A percentile compares a stretch with the other conserved stretches of the same genome.
These are phyloP conservation scores for Aaosphaeria pasadenensis DNA, from an alignment of 2,329 filamentous ascomycete genomes.

Conservation along the genomic window DNA sequence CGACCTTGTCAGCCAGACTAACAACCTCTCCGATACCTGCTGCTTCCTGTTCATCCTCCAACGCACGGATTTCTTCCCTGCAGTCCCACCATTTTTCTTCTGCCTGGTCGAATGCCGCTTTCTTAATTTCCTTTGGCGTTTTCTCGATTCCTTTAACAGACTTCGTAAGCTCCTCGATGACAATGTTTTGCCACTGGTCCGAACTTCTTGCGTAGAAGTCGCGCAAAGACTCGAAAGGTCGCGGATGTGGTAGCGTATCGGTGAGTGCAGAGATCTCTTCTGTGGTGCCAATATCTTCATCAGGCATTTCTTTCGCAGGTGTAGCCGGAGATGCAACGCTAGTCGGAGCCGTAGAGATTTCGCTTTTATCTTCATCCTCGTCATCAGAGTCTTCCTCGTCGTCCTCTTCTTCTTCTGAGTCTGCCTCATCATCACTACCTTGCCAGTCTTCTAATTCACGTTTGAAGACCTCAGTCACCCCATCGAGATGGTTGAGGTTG, in stretches of 20 bases:
- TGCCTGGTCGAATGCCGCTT: conserved; percentile 82
- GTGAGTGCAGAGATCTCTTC: conserved; percentile 55
- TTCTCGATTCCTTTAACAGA: conserved; percentile 58
- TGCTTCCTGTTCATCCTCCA: conserved; percentile 96
- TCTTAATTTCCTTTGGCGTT: conserved; percentile 85
- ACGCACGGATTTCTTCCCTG: conserved; percentile 82
- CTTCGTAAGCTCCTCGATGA: conserved; percentile 71
- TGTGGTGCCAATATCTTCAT: conserved; percentile 46
- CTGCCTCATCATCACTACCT: conserved; percentile 43
- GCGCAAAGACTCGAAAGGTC: conserved; percentile 84
- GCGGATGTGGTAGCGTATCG: conserved; percentile 70
- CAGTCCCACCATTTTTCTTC: conserved; percentile 99
- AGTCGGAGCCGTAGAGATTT: conserved; percentile 55
- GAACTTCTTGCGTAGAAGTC: conserved; percentile 91
- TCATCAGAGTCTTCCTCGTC: conserved; percentile 41
- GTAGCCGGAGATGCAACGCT: conserved; percentile 20
- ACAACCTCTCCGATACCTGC: conserved; percentile 94
- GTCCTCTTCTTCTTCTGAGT: conserved; percentile 49
- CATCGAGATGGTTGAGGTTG: conserved; percentile 91
- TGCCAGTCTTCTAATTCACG: conserved; percentile 86
- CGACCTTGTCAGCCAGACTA: conserved; percentile 68
- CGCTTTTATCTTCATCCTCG: conserved; percentile 56
- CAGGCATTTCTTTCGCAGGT: conserved; percentile 14
- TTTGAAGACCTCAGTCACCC: conserved; percentile 86
- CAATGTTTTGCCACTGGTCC: conserved; percentile 83